Percentiles rank a stretch among this genome's conserved stretches.
phyloP scores from a whole-genome alignment of 2,329 filamentous ascomycete species.

The Paecilomyces formosus region DNA sequence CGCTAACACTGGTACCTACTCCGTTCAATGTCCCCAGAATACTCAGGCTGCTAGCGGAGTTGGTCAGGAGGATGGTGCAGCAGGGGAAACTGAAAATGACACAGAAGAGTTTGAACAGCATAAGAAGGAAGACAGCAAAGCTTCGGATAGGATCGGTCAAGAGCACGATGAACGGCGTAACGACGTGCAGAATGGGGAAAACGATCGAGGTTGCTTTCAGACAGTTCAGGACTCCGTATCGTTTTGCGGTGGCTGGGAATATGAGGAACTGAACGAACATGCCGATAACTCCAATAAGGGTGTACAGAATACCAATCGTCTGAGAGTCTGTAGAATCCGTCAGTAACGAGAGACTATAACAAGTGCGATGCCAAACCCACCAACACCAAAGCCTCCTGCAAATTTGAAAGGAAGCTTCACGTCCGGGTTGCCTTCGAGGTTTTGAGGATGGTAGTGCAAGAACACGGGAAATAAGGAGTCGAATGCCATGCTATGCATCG shows the following conservation, averaged over 20 bases:
- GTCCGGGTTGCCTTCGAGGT: slow-evolving; percentile 47
- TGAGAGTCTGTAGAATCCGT: slow-evolving; percentile 47
- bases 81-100: slow-evolving; percentile 85
- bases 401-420: slow-evolving; percentile 71
- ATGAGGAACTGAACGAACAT: slow-evolving; percentile 79
- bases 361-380: slow-evolving; percentile 16
- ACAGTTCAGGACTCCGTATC: slow-evolving; percentile 67
- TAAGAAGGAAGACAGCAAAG: slow-evolving; percentile 54
- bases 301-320: slow-evolving; percentile 79
- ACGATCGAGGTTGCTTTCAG: slow-evolving; percentile 59
- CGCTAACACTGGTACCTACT: slow-evolving; percentile 74
- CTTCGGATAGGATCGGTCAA: slow-evolving; percentile 49
- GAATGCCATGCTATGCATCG: slow-evolving; percentile 73
- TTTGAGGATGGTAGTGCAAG: slow-evolving; percentile 63
- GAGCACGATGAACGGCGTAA: slow-evolving; percentile 75
- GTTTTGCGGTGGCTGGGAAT: slow-evolving; percentile 68
- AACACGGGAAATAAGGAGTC: slow-evolving; percentile 88
- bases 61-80: slow-evolving; percentile 82
- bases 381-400: slow-evolving; percentile 67
- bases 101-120: slow-evolving; percentile 66
- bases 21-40: slow-evolving; percentile 87
- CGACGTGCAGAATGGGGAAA: slow-evolving; percentile 68
- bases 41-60: slow-evolving; percentile 66
- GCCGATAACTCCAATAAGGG: slow-evolving; percentile 69
- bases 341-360: background rate